Evolutionary conservation across 768 basidiomycete genomes (phyloP), one percentile per base, ranked within the genome.

Genomic region (Leccinum barrowsii): DNA sequence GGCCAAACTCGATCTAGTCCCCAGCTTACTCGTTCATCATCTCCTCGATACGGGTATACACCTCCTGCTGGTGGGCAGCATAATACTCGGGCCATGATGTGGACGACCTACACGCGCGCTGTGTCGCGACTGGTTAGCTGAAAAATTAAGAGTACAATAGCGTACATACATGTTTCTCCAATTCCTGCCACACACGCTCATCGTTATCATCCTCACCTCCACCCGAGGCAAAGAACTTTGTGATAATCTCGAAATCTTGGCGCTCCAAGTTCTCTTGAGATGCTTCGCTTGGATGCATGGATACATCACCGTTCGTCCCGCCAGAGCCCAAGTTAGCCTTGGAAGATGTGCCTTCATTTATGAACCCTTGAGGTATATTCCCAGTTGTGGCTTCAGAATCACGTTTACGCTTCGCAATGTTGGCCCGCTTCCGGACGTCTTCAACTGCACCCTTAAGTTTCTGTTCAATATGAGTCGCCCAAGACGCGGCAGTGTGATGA

Each of bases 61-160:
- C 78, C 44, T 77, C 71, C 19, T 70, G 58, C 52, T 77, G 67
- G 58, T 82, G 75, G 30, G 73, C 69, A 42, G 73, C 72, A 63
- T 85, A 84, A 64, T 85, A 85, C 32, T 74, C 74, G 47, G 77
- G 76, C 84, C 85, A 86, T 48, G 67, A 75, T 7, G 51, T 54
- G 21, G 74, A 75, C 40, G 81, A 76, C 59, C 70, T 72, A 61
- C 80, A 80, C 56, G 67, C 62, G 52, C 60, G 66, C 82, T 82
- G 58, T 59, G 17, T 24, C 52, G 21, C 46, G 46, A 42, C n/a
- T 50, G 32, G 58, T 55, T 50, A 56, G 55, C 22, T 34, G 7
- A 30, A 54, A 17, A 35, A 26, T 8, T 32, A 34, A 40, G 50
- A 50, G 58, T 24, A 22, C 46, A 26, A 57, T 28, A 34, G 21